Evolutionary conservation across 2,329 filamentous ascomycete species (phyloP), one percentile per base, ranked within the genome.

Genomic region (Chaetomiaceae sp.): DNA sequence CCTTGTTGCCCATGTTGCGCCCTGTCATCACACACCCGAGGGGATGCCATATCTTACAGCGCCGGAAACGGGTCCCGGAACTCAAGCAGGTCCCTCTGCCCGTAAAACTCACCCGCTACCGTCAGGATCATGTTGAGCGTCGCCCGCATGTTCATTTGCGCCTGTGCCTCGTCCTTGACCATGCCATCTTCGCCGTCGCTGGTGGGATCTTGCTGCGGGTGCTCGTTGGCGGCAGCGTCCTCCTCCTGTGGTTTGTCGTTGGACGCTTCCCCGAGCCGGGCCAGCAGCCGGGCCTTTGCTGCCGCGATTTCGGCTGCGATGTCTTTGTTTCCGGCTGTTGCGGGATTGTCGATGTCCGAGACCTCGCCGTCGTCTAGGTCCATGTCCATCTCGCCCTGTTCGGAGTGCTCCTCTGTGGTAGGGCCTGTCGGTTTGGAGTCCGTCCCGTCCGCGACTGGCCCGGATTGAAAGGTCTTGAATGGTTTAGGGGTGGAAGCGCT

Each of bases 41-140:
- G 25, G 25, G 6, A 3, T 9, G 25, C 17, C 27, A 38, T 25
- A 14, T 48, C 10, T 65, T 68, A 73, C 58, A 74, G 64, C 30
- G 70, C 69, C 19, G 73, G 69, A 60, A 82, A 83, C 4, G 79
- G 78, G 55, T 85, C 79, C 51, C 89, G 79, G 55, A 85, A 87
- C 61, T 87, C 82, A 43, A 96, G 76, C 55, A 96, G 69, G 67
- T 97, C 92, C 57, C 85, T 78, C 69, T 97, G 92, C 1, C 92
- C 90, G 68, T 91, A 97, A 58, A 87, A 82, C 69, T 96, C 90
- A 60, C 89, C 91, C 42, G 87, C 85, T 31, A 96, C 78, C 0
- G 88, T 93, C 59, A 96, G 73, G 47, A 96, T 88, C 89, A 95
- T 95, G 69, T 95, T 91, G 30, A 96, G 74, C 35, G 89, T 90